A percentile compares a stretch with the other conserved stretches of the same genome.
phyloP scores from a whole-genome alignment of 2,329 filamentous ascomycete species.

The Pseudodiploospora longispora region DNA sequence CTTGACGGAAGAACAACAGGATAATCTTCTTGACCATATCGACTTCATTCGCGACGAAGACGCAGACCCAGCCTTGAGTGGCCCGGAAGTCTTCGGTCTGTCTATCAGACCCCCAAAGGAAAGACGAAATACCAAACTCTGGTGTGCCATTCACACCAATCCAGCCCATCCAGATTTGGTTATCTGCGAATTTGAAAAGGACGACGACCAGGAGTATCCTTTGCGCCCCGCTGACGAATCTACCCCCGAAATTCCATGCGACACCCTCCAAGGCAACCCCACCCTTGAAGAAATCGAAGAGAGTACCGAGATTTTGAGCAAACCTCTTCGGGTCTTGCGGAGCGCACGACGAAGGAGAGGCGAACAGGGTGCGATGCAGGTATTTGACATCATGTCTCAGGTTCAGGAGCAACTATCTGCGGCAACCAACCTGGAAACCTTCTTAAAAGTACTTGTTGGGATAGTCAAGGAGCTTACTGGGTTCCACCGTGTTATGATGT shows the following conservation, averaged over 20 bases:
- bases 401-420: slow-evolving; percentile 79
- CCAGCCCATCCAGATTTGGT: slow-evolving; percentile 60
- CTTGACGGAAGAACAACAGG: slow-evolving; percentile 72
- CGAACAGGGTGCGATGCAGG: slow-evolving; percentile 78
- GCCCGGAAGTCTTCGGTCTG: slow-evolving; percentile 79
- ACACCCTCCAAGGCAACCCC: slow-evolving; percentile 65
- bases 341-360: slow-evolving; percentile 68
- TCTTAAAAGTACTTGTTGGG: slow-evolving; percentile 74
- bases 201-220: slow-evolving; percentile 65
- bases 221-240: slow-evolving; percentile 53
- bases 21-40: slow-evolving; percentile 76
- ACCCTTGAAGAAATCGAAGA: slow-evolving; percentile 66
- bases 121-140: slow-evolving; percentile 58
- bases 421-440: slow-evolving; percentile 60
- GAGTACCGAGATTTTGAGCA: slow-evolving; percentile 68
- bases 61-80: slow-evolving; percentile 64
- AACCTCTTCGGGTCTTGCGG: slow-evolving; percentile 66
- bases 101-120: slow-evolving; percentile 53
- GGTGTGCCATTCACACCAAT: slow-evolving; percentile 80
- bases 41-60: slow-evolving; percentile 83
- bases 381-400: slow-evolving; percentile 87
- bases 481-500: slow-evolving; percentile 88
- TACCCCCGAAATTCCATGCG: slow-evolving; percentile 57
- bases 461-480: slow-evolving; percentile 85
- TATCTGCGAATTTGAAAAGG: slow-evolving; percentile 82